These are phyloP conservation scores for Fraxinus velutina DNA, from an alignment of 305 asterid species.

Conservation along the genomic window DNA sequence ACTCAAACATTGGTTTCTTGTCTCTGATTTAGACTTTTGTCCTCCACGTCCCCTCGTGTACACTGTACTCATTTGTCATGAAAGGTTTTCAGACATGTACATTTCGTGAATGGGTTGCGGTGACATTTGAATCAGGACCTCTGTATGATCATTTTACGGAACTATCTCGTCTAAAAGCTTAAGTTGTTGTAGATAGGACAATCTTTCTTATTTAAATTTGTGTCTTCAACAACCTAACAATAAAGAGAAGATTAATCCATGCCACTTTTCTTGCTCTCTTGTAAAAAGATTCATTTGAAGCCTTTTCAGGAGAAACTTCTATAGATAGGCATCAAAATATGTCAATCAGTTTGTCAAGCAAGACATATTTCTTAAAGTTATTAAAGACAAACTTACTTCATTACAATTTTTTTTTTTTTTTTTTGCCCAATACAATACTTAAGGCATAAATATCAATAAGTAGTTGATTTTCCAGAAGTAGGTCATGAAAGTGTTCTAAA, in stretches of 20 bases:
- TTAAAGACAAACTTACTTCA: neutral
- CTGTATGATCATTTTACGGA: neutral
- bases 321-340: neutral
- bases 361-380: neutral
- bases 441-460: neutral
- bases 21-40: neutral
- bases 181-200: neutral
- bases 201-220: neutral
- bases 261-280: neutral
- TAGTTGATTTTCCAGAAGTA: neutral
- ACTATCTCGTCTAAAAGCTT: neutral
- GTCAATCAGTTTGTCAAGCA: neutral
- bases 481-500: conserved; percentile 10
- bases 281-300: neutral
- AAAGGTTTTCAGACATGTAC: neutral
- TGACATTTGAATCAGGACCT: neutral
- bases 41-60: neutral
- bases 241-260: neutral
- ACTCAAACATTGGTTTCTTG: neutral
- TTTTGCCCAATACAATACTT: neutral
- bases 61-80: neutral
- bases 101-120: neutral
- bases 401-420: neutral
- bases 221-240: neutral
- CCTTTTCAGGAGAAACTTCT: neutral